phyloP scores from a whole-genome alignment of 2,329 filamentous ascomycete genomes.

The Boeremia exigua region DNA sequence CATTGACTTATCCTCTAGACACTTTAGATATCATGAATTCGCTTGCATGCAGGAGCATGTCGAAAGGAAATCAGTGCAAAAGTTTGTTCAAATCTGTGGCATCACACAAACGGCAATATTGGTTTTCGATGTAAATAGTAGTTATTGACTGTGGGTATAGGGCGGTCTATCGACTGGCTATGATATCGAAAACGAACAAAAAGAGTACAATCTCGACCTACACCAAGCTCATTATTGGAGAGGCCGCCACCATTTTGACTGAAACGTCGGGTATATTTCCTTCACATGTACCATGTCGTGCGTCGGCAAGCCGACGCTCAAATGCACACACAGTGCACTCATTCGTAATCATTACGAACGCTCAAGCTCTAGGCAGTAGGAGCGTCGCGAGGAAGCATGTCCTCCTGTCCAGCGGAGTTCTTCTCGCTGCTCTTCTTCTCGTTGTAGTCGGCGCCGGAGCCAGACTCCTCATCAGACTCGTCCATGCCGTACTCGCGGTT shows the following conservation, averaged over 20 bases:
- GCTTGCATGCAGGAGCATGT: too few relatives aligned
- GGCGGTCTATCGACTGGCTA: slow-evolving; percentile 20
- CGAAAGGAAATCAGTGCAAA: too few relatives aligned
- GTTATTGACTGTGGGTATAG: slow-evolving; percentile 22
- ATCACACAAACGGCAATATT: background rate
- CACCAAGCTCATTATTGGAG: slow-evolving; percentile 16
- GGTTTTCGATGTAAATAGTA: slow-evolving; percentile 8
- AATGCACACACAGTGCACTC: slow-evolving; percentile 22
- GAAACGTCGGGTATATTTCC: slow-evolving; percentile 37
- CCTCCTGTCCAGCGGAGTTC: slow-evolving; percentile 19
- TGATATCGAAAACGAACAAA: slow-evolving; percentile 12
- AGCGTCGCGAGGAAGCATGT: slow-evolving; percentile 27
- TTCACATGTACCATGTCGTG: slow-evolving; percentile 12
- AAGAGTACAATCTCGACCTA: background rate
- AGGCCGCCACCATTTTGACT: slow-evolving; percentile 23
- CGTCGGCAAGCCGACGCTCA: slow-evolving; percentile 23
- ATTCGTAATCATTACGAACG: slow-evolving; percentile 22
- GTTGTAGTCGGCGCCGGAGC: slow-evolving; percentile 32
- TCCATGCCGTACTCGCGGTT: slow-evolving; percentile 43
- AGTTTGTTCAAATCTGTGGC: too few relatives aligned
- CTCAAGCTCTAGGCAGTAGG: slow-evolving; percentile 8
- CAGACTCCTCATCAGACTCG: slow-evolving; percentile 40
- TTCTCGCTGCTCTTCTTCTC: slow-evolving; percentile 30
- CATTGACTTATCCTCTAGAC: too few relatives aligned
- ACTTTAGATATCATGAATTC: too few relatives aligned